Conservation (phyloP, 1,284 basidiomycete species). For the Trametes polyzona region DNA sequence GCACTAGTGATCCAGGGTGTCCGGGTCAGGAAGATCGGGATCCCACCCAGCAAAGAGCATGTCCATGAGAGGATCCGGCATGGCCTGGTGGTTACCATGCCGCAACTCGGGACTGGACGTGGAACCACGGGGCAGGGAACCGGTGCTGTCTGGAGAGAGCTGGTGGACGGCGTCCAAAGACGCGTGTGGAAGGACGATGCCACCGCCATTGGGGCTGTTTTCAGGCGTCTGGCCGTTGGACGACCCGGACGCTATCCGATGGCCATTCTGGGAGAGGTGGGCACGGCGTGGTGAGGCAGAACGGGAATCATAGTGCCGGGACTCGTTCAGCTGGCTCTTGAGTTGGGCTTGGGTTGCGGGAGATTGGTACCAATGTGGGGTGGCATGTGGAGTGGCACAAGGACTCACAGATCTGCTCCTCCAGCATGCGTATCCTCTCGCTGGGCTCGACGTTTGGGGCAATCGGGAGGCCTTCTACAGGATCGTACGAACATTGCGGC, state of each 20-base stretch:
- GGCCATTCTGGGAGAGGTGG: slow-evolving; percentile 24
- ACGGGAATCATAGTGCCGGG: slow-evolving; percentile 42
- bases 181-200: slow-evolving; percentile 51
- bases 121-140: slow-evolving; percentile 48
- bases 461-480: slow-evolving; percentile 76
- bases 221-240: slow-evolving; percentile 30
- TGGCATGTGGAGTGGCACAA: not conserved
- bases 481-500: slow-evolving; percentile 82
- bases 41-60: slow-evolving; percentile 80
- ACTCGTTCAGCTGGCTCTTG: slow-evolving; percentile 63
- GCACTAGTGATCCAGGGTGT: slow-evolving; percentile 73
- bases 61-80: slow-evolving; percentile 55
- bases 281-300: slow-evolving; percentile 47
- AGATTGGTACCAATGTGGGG: slow-evolving; percentile 1
- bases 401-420: slow-evolving; percentile 71
- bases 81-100: slow-evolving; percentile 20
- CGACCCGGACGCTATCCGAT: slow-evolving; percentile 27
- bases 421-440: slow-evolving; percentile 76
- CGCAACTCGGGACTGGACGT: slow-evolving; percentile 55
- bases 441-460: slow-evolving; percentile 74
- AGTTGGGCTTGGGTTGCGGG: slow-evolving; percentile 54
- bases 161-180: slow-evolving; percentile 48
- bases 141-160: slow-evolving; percentile 46
- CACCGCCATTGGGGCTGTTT: slow-evolving; percentile 31
- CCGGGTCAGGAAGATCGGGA: slow-evolving; percentile 75